These are phyloP conservation scores for Epichloe elymi DNA, from an alignment of 2,329 filamentous ascomycete genomes.

Conservation along the genomic window DNA sequence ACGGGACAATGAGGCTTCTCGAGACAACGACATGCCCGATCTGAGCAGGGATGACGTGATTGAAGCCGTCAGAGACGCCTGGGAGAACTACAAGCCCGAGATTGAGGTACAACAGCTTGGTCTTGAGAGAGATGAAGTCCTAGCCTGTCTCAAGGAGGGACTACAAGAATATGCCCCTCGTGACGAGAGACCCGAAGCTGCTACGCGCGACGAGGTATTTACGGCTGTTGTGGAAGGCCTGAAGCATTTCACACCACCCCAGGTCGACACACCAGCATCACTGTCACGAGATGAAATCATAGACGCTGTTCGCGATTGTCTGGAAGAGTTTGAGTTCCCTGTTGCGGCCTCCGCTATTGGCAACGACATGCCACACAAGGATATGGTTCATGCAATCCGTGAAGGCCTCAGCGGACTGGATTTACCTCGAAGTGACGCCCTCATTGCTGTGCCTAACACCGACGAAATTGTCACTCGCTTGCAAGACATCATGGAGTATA, in stretches of 20 bases:
- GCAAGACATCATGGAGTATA: slow-evolving; percentile 50
- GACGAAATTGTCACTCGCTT: slow-evolving; percentile 42
- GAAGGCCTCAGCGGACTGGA: slow-evolving; percentile 42
- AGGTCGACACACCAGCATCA: slow-evolving; percentile 53
- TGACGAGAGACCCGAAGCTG: slow-evolving; percentile 40
- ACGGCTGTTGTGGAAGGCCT: slow-evolving; percentile 75
- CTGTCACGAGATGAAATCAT: slow-evolving; percentile 75
- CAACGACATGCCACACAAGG: slow-evolving; percentile 42
- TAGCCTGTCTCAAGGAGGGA: slow-evolving; percentile 76
- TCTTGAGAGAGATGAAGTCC: slow-evolving; percentile 77
- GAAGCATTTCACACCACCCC: slow-evolving; percentile 65
- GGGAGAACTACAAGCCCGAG: slow-evolving; percentile 89
- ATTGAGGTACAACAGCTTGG: slow-evolving; percentile 84
- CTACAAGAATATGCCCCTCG: slow-evolving; percentile 58
- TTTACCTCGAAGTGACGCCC: slow-evolving; percentile 26
- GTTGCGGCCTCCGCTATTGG: slow-evolving; percentile 42
- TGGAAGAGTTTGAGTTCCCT: slow-evolving; percentile 74
- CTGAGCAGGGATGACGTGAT: slow-evolving; percentile 73
- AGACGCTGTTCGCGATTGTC: slow-evolving; percentile 68
- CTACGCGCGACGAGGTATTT: slow-evolving; percentile 74
- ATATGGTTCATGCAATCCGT: slow-evolving; percentile 51
- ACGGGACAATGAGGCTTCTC: slow-evolving; percentile 42
- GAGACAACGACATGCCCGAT: slow-evolving; percentile 22
- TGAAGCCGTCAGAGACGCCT: slow-evolving; percentile 75
- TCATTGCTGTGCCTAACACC: slow-evolving; percentile 29